Conservation (phyloP, 2,329 filamentous ascomycete genomes). For the Sporothrix pallida region DNA sequence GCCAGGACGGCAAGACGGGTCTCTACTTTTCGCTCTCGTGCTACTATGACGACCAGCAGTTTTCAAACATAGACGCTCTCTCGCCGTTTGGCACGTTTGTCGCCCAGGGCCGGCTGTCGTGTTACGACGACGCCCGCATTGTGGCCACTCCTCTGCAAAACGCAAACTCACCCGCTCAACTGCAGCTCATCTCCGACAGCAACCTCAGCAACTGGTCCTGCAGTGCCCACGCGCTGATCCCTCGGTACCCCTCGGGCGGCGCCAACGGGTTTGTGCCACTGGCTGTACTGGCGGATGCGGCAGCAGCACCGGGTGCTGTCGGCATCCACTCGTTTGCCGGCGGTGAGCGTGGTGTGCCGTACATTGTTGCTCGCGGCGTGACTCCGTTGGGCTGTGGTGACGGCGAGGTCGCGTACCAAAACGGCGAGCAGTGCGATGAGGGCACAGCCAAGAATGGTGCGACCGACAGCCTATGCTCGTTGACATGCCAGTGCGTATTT, state of each 20-base stretch:
- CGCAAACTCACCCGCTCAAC: constrained; percentile 3
- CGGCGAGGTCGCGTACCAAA: constrained; percentile 44
- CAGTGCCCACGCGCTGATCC: constrained; percentile 51
- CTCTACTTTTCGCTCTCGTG: constrained; percentile 51
- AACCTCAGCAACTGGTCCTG: constrained; percentile 52
- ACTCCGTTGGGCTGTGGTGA: constrained; percentile 51
- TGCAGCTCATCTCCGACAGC: constrained; percentile 46
- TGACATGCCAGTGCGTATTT: constrained; percentile 48
- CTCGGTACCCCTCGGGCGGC: constrained; percentile 47
- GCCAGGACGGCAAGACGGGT: constrained; percentile 36
- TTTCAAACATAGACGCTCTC: constrained; percentile 40
- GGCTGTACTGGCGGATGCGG: constrained; percentile 47
- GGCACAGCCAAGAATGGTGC: constrained; percentile 43
- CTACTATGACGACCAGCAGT: constrained; percentile 46
- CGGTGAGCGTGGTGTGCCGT: constrained; percentile 48
- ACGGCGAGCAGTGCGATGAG: constrained; percentile 51
- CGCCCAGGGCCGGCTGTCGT: constrained; percentile 48
- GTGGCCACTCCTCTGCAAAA: constrained; percentile 44
- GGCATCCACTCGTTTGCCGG: constrained; percentile 48
- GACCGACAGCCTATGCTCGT: constrained; percentile 47
- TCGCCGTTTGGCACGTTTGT: constrained; percentile 49
- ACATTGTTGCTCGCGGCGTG: constrained; percentile 51
- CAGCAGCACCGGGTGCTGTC: constrained; percentile 40
- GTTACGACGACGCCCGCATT: constrained; percentile 50
- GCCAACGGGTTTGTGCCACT: constrained; percentile 48